phyloP scores from a whole-genome alignment of 192 early-diverging fungal species.

The Backusella sp. region DNA sequence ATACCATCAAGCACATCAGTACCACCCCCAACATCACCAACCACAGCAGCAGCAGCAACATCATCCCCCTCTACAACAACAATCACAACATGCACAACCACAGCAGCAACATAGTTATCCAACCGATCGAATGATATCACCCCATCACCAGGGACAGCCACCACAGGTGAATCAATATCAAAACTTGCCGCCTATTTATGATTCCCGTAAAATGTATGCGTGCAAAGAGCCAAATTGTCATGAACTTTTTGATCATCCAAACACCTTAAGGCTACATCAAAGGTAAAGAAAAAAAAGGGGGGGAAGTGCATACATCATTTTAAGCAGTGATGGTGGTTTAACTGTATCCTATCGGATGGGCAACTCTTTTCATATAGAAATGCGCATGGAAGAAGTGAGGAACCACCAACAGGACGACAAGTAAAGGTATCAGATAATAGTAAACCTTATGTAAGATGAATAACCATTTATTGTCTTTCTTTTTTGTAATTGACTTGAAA shows the following conservation, averaged over 20 bases:
- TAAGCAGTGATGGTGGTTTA: too few species aligned
- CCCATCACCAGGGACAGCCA: neutral
- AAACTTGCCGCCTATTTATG: neutral
- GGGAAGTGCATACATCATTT: too few species aligned
- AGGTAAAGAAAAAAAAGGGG: neutral
- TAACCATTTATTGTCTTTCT: neutral
- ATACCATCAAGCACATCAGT: neutral
- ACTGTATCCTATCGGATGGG: too few species aligned
- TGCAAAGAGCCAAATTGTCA: neutral
- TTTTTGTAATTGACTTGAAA: neutral
- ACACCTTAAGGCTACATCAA: neutral
- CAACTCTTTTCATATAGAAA: neutral
- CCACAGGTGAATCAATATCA: neutral
- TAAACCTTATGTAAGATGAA: slow-evolving; percentile 15
- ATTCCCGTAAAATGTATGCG: slow-evolving; percentile 1
- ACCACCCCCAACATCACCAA: neutral
- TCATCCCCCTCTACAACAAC: neutral
- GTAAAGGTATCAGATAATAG: neutral
- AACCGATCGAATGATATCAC: neutral
- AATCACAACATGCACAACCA: neutral
- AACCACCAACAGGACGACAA: neutral
- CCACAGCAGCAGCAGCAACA: neutral
- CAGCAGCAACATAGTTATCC: neutral
- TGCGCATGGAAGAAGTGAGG: neutral
- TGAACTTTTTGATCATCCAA: neutral